phyloP scores from a whole-genome alignment of 2,329 filamentous ascomycete species.

The Stagonosporopsis vannaccii region DNA sequence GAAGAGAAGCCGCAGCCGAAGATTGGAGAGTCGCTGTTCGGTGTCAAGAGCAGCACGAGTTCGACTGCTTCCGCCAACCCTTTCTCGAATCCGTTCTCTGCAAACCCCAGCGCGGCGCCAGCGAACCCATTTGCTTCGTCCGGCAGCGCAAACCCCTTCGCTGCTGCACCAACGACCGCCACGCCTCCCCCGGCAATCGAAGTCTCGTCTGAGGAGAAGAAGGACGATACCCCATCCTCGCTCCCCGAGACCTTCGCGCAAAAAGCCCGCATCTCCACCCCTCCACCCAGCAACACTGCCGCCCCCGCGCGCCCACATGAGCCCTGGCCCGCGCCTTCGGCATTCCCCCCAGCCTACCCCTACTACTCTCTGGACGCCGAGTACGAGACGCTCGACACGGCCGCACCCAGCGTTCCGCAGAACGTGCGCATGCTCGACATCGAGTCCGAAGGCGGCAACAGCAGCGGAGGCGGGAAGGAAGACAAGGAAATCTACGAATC shows the following conservation, averaged over 20 bases:
- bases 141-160: constrained; percentile 36
- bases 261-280: constrained; percentile 64
- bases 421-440: constrained; percentile 56
- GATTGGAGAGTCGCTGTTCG: constrained; percentile 75
- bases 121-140: constrained; percentile 64
- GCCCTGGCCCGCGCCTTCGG: constrained; percentile 75
- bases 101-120: constrained; percentile 47
- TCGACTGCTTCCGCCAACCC: constrained; percentile 35
- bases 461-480: constrained; percentile 48
- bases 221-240: constrained; percentile 48
- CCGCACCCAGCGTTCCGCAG: constrained; percentile 57
- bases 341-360: constrained; percentile 76
- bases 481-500: constrained; percentile 59
- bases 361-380: constrained; percentile 85
- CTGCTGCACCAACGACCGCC: constrained; percentile 37
- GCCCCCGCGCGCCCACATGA: constrained; percentile 58
- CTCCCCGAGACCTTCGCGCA: constrained; percentile 80
- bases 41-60: constrained; percentile 58
- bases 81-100: constrained; percentile 67
- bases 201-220: constrained; percentile 24
- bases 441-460: constrained; percentile 38
- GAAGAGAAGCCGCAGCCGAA: constrained; percentile 52
- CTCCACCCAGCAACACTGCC: constrained; percentile 37
- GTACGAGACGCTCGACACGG: constrained; percentile 80
- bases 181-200: constrained; percentile 32